phyloP scores from a whole-genome alignment of 2,329 filamentous ascomycete species.

The Diaporthe sp. region DNA sequence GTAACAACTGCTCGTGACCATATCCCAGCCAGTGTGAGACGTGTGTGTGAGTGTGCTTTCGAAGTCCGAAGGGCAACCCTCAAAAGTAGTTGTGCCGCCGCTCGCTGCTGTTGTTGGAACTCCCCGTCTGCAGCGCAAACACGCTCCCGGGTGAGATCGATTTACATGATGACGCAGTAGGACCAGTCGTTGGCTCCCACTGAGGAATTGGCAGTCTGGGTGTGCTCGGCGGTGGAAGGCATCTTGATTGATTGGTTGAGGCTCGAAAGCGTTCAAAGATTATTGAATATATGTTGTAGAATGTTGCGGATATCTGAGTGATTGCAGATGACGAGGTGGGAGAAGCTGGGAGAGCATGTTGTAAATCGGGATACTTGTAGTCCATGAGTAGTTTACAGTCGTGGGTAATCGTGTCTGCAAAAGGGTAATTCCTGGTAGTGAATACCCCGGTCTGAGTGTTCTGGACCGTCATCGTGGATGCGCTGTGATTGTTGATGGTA shows the following conservation, averaged over 20 bases:
- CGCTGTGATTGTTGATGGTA: background rate
- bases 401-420: background rate
- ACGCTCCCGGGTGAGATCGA: background rate
- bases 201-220: conserved; percentile 47
- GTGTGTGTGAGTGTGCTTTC: background rate
- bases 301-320: conserved; percentile 41
- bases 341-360: conserved; percentile 23
- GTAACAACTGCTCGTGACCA: background rate
- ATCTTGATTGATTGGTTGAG: conserved; percentile 47
- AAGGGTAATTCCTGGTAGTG: too few species aligned
- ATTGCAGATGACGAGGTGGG: conserved; percentile 45
- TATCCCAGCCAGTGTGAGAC: background rate
- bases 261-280: conserved; percentile 34
- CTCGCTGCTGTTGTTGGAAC: background rate
- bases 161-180: conserved; percentile 54
- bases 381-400: background rate
- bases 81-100: conserved; percentile 24
- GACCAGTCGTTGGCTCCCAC: conserved; percentile 47
- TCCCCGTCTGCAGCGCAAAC: conserved; percentile 32
- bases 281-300: conserved; percentile 39
- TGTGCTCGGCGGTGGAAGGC: conserved; percentile 49
- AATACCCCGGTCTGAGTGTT: background rate
- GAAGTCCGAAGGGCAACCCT: background rate
- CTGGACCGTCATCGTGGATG: background rate
- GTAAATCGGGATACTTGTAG: conserved; percentile 45